Percentiles rank a stretch among this genome's conserved stretches.
Conservation (phyloP, 192 early-diverging fungal species). For the Entomortierella beljakovae region DNA sequence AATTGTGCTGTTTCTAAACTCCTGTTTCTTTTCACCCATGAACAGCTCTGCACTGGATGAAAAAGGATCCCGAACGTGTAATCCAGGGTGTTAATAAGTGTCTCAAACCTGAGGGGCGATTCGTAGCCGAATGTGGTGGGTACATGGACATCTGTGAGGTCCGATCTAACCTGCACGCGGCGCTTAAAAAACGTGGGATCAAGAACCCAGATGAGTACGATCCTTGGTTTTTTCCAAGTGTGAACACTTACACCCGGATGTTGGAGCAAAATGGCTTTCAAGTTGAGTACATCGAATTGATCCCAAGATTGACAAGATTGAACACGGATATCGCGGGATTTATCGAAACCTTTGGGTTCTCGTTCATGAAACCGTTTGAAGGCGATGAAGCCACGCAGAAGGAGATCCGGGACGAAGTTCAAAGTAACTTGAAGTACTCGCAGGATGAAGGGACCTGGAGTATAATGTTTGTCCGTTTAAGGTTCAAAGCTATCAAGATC, state of each 20-base stretch:
- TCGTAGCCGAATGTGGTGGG: slow-evolving; percentile 63
- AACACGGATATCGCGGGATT: slow-evolving; percentile 69
- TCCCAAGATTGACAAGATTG: slow-evolving; percentile 67
- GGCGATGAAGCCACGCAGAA: slow-evolving; percentile 25
- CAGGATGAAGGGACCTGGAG: slow-evolving; percentile 39
- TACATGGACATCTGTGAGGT: slow-evolving; percentile 36
- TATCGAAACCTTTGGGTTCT: slow-evolving; percentile 75
- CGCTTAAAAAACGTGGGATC: slow-evolving; percentile 60
- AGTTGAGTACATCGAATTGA: slow-evolving; percentile 55
- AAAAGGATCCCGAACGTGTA: slow-evolving; percentile 63
- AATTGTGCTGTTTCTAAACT: too few relatives aligned
- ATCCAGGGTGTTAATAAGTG: slow-evolving; percentile 66
- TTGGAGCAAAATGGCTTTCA: slow-evolving; percentile 64
- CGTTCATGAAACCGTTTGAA: slow-evolving; percentile 64
- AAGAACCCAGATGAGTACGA: slow-evolving; percentile 37
- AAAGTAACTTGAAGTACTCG: slow-evolving; percentile 30
- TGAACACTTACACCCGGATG: slow-evolving; percentile 59
- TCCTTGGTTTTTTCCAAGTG: slow-evolving; percentile 60
- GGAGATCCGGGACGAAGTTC: slow-evolving; percentile 33
- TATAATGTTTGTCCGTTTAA: slow-evolving; percentile 49
- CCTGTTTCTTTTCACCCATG: too few relatives aligned
- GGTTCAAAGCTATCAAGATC: slow-evolving; percentile 49
- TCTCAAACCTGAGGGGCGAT: slow-evolving; percentile 65
- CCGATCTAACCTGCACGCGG: slow-evolving; percentile 17
- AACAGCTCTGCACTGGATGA: slow-evolving; percentile 84